A percentile compares a stretch with the other conserved stretches of the same genome.
phyloP scores from a whole-genome alignment of 257 asterid genomes.

The Fraxinus quadrangulata region DNA sequence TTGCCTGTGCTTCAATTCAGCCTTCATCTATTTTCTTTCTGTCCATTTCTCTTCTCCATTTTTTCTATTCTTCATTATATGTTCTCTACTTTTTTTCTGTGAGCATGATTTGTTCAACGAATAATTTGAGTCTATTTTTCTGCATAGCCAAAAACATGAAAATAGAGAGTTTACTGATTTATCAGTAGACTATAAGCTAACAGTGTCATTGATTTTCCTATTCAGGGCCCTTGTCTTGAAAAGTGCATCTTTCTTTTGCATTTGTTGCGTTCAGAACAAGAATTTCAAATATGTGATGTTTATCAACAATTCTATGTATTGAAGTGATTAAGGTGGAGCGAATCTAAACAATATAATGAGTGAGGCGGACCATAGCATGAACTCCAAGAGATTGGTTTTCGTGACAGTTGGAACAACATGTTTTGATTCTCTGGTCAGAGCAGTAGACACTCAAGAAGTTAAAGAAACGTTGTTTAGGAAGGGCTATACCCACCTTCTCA shows the following conservation, averaged over 20 bases:
- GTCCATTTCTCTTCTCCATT: neutral
- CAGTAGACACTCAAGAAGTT: slow-evolving; percentile 68
- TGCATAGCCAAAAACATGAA: neutral
- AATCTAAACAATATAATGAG: slow-evolving; percentile 37
- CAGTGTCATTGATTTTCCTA: neutral
- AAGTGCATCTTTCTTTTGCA: neutral
- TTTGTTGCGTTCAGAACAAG: slow-evolving; percentile 4
- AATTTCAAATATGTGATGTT: neutral
- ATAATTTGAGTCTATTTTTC: neutral
- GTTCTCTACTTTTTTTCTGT: neutral
- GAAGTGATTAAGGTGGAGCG: neutral
- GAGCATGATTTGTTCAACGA: neutral
- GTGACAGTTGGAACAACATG: slow-evolving; percentile 93
- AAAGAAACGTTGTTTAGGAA: slow-evolving; percentile 56
- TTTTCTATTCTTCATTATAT: neutral
- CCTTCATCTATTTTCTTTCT: neutral
- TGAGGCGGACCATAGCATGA: slow-evolving; percentile 37
- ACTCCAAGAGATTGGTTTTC: slow-evolving; percentile 59
- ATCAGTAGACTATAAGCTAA: neutral
- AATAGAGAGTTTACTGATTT: neutral
- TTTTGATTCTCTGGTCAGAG: slow-evolving; percentile 86
- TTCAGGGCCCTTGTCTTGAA: slow-evolving; percentile 23
- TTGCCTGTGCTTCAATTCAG: neutral
- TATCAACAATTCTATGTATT: neutral
- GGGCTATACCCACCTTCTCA: slow-evolving; percentile 75